These are phyloP conservation scores for Elaeagnus macrophylla DNA, from an alignment of 306 rosid species.

Conservation along the genomic window DNA sequence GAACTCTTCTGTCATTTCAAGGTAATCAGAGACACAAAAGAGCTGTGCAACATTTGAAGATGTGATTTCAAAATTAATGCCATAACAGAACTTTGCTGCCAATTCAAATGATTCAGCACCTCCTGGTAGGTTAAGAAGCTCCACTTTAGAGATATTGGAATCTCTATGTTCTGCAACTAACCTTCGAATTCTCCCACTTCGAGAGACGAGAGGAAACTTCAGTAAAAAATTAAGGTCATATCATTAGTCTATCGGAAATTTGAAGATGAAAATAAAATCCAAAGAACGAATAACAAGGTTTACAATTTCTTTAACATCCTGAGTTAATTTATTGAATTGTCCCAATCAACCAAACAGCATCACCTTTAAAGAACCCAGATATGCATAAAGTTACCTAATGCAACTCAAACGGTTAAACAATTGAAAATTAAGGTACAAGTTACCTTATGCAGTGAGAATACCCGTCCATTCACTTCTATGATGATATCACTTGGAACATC, in stretches of 20 bases:
- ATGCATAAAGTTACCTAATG: too few species aligned
- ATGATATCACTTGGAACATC: conserved; percentile 96
- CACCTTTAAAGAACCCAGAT: too few species aligned
- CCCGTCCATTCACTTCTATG: conserved; percentile 67
- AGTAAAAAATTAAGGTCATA: conserved; percentile 19
- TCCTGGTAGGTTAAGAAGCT: conserved; percentile 87
- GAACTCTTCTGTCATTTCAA: conserved; percentile 91
- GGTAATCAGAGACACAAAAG: conserved; percentile 75
- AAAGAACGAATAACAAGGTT: neutral
- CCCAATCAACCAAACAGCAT: too few species aligned
- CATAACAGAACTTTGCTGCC: conserved; percentile 95
- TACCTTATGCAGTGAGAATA: conserved; percentile 83
- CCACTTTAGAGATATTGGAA: conserved; percentile 82
- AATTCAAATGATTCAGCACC: conserved; percentile 83
- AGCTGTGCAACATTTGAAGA: conserved; percentile 79
- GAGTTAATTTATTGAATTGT: too few species aligned
- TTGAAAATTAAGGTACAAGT: conserved; percentile 9
- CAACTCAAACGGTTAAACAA: too few species aligned
- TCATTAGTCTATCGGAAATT: conserved; percentile 13
- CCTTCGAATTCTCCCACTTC: conserved; percentile 86
- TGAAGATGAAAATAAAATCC: neutral
- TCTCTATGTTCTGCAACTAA: conserved; percentile 92
- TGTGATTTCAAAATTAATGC: conserved; percentile 88
- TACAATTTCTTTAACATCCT: too few species aligned
- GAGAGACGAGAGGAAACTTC: conserved; percentile 96